phyloP scores from a whole-genome alignment of 108 stramenopile genomes.

The Discostella pseudostelligera region DNA sequence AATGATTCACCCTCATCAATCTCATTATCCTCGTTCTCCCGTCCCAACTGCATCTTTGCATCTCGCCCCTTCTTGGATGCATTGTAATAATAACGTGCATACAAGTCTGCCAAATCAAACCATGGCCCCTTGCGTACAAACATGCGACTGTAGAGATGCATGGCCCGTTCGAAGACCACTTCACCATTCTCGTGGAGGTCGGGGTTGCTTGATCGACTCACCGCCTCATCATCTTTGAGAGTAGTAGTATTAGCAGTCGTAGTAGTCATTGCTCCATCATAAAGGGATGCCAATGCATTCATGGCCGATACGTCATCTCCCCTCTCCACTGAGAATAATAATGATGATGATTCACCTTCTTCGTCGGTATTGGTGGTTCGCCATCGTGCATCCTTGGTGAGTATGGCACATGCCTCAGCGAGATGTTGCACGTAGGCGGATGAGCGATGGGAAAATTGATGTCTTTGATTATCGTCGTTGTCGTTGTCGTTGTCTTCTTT shows the following conservation, averaged over 20 bases:
- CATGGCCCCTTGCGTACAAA: constrained; percentile 81
- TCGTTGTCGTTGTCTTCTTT: no score
- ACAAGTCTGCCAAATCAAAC: constrained; percentile 76
- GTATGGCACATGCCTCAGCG: constrained; percentile 69
- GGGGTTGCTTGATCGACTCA: not conserved
- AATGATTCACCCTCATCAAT: not conserved
- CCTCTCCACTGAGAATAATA: constrained; percentile 66
- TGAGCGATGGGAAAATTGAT: no score
- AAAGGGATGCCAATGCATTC: constrained; percentile 50
- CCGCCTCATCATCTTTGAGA: not conserved
- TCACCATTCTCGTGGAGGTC: constrained; percentile 3
- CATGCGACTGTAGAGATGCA: constrained; percentile 71
- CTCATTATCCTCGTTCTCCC: not conserved
- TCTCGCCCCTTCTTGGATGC: not conserved
- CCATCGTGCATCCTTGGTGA: constrained; percentile 72
- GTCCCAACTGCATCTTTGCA: not conserved
- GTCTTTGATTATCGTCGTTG: no score
- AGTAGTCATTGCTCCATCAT: constrained; percentile 17
- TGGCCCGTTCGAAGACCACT: constrained; percentile 52
- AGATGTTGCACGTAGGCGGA: constrained; percentile 84
- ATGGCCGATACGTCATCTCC: constrained; percentile 79
- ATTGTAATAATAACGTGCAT: constrained; percentile 59
- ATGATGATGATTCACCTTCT: not conserved
- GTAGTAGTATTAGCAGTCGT: not conserved
- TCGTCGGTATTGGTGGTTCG: constrained; percentile 5